Percentiles rank a stretch among this genome's conserved stretches.
phyloP scores from a whole-genome alignment of 1,284 basidiomycete genomes.

The Leccinum fallax region DNA sequence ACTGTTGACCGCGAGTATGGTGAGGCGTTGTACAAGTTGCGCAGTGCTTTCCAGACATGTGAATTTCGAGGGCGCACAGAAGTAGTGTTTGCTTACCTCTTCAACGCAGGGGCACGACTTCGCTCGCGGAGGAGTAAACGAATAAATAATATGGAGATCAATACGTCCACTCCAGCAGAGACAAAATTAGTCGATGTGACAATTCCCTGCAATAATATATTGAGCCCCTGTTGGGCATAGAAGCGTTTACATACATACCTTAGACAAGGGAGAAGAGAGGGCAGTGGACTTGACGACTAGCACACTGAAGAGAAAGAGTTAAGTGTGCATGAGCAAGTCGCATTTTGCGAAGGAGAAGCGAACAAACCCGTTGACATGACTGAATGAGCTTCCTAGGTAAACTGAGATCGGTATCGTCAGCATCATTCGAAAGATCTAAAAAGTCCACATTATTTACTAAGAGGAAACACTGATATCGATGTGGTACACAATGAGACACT shows the following conservation, averaged over 20 bases:
- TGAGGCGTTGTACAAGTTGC: slow-evolving; percentile 12
- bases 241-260: slow-evolving; percentile 5
- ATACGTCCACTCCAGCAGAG: not conserved
- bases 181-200: not conserved
- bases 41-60: slow-evolving; percentile 6
- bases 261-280: not conserved
- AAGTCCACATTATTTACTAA: not conserved
- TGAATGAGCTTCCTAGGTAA: not conserved
- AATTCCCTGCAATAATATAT: not conserved
- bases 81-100: not conserved
- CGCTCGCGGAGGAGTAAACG: slow-evolving; percentile 1
- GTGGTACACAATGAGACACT: slow-evolving; percentile 1
- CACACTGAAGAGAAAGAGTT: not conserved
- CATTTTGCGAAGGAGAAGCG: not conserved
- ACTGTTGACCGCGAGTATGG: slow-evolving; percentile 20
- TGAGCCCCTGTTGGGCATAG: not conserved
- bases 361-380: slow-evolving; percentile 6
- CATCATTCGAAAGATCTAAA: not conserved
- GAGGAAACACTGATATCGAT: not conserved
- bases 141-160: slow-evolving; percentile 1
- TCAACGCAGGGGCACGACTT: not conserved
- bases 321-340: not conserved
- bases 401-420: not conserved
- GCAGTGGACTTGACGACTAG: not conserved
- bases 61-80: not conserved